These are phyloP conservation scores for Clonostachys byssicola DNA, from an alignment of 2,329 filamentous ascomycete species.

Conservation along the genomic window DNA sequence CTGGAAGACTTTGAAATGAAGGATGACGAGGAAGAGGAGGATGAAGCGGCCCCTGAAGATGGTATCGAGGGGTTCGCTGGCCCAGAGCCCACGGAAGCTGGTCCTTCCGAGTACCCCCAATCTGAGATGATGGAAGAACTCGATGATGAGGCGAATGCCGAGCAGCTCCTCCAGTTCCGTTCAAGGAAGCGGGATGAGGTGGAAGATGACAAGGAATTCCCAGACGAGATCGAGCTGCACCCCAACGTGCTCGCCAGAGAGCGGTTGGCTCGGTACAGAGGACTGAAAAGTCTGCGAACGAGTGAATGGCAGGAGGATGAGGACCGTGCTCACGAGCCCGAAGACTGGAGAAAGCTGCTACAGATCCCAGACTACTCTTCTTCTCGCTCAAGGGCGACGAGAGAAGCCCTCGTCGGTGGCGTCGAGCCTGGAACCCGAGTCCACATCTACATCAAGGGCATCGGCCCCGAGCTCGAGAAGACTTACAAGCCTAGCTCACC, in stretches of 20 bases:
- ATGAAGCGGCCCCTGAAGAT: slow-evolving; percentile 70
- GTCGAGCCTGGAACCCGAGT: slow-evolving; percentile 82
- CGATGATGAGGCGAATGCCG: slow-evolving; percentile 75
- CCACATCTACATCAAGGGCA: slow-evolving; percentile 64
- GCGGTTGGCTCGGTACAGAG: slow-evolving; percentile 79
- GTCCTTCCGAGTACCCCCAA: slow-evolving; percentile 84
- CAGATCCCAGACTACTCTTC: slow-evolving; percentile 88
- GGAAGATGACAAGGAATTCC: slow-evolving; percentile 90
- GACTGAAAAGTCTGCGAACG: slow-evolving; percentile 84
- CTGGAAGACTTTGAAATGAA: slow-evolving; percentile 61
- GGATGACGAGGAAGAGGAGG: slow-evolving; percentile 54
- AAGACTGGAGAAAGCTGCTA: slow-evolving; percentile 83
- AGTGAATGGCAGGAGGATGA: slow-evolving; percentile 88
- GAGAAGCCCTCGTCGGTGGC: slow-evolving; percentile 85
- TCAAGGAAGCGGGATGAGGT: slow-evolving; percentile 74
- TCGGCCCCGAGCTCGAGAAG: slow-evolving; percentile 35
- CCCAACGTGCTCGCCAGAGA: slow-evolving; percentile 84
- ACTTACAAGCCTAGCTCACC: slow-evolving; percentile 50
- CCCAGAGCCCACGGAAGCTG: slow-evolving; percentile 69
- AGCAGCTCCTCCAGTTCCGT: slow-evolving; percentile 78
- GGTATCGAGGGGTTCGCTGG: slow-evolving; percentile 68
- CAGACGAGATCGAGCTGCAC: slow-evolving; percentile 92
- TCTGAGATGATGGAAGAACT: slow-evolving; percentile 88
- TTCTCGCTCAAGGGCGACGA: slow-evolving; percentile 69
- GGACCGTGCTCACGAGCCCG: slow-evolving; percentile 81